phyloP scores from a whole-genome alignment of 768 basidiomycete species.

The Gelatoporia subvermispora region DNA sequence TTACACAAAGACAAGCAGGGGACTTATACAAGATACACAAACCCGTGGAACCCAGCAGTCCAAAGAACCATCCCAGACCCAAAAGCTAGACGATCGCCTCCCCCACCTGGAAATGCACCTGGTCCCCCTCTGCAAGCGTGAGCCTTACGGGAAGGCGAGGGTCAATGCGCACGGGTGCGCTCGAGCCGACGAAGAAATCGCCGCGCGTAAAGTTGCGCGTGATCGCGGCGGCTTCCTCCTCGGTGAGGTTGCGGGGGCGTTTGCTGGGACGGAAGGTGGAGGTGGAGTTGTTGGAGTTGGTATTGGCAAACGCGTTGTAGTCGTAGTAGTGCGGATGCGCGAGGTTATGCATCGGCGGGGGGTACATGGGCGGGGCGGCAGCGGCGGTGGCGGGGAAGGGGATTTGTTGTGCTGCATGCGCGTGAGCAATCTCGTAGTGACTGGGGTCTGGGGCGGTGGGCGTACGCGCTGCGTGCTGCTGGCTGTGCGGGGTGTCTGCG shows the following conservation, averaged over 20 bases:
- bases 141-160: conserved; percentile 75
- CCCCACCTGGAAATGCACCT: conserved; percentile 64
- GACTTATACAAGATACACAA: conserved; percentile 3
- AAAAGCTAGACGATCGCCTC: conserved; percentile 37
- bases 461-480: conserved; percentile 19
- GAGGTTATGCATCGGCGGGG: conserved; percentile 36
- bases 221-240: conserved; percentile 80
- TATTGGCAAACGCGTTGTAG: conserved; percentile 40
- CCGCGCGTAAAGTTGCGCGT: conserved; percentile 78
- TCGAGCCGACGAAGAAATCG: conserved; percentile 77
- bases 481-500: conserved; percentile 17
- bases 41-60: not conserved
- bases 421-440: conserved; percentile 11
- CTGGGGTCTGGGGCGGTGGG: conserved; percentile 8
- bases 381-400: conserved; percentile 12
- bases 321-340: conserved; percentile 69
- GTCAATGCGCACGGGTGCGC: conserved; percentile 79
- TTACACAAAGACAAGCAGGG: conserved; percentile 28
- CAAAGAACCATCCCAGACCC: too few species aligned
- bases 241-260: conserved; percentile 73
- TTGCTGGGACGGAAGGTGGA: conserved; percentile 79
- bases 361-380: conserved; percentile 24
- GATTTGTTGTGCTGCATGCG: not conserved
- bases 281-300: conserved; percentile 55
- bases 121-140: conserved; percentile 77